phyloP scores from a whole-genome alignment of 345 rosid species.

The Mercurialis annua region DNA sequence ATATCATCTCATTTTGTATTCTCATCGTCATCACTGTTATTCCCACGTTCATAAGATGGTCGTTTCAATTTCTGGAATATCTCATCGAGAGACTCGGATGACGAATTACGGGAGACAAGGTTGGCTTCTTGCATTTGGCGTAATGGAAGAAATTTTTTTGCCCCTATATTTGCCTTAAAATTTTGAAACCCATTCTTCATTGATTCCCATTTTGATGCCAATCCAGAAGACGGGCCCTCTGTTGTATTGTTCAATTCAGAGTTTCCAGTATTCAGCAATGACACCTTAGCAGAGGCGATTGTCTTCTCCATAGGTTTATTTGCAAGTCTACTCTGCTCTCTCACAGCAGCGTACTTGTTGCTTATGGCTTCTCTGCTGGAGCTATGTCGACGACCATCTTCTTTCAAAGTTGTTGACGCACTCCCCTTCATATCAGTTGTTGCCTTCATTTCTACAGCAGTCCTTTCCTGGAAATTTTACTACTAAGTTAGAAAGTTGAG shows the following conservation, averaged over 20 bases:
- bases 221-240: slow-evolving; percentile 46
- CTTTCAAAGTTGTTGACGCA: slow-evolving; percentile 42
- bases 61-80: slow-evolving; percentile 88
- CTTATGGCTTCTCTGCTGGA: slow-evolving; percentile 78
- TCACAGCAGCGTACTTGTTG: slow-evolving; percentile 79
- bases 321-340: slow-evolving; percentile 65
- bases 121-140: slow-evolving; percentile 51
- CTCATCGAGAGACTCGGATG: slow-evolving; percentile 70
- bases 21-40: slow-evolving; percentile 38
- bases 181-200: slow-evolving; percentile 84
- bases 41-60: slow-evolving; percentile 43
- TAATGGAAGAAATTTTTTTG: slow-evolving; percentile 63
- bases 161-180: slow-evolving; percentile 74
- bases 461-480: slow-evolving; percentile 47
- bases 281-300: slow-evolving; percentile 71
- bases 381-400: slow-evolving; percentile 57
- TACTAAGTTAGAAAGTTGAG: slow-evolving; percentile 15
- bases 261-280: slow-evolving; percentile 57
- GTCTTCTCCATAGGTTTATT: slow-evolving; percentile 49
- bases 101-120: slow-evolving; percentile 29
- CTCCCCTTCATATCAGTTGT: slow-evolving; percentile 40
- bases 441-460: slow-evolving; percentile 66
- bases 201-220: slow-evolving; percentile 72
- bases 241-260: slow-evolving; percentile 26
- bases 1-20: slow-evolving; percentile 16